phyloP scores from a whole-genome alignment of 139 green algal genomes.

The Ettlia oleoabundans region DNA sequence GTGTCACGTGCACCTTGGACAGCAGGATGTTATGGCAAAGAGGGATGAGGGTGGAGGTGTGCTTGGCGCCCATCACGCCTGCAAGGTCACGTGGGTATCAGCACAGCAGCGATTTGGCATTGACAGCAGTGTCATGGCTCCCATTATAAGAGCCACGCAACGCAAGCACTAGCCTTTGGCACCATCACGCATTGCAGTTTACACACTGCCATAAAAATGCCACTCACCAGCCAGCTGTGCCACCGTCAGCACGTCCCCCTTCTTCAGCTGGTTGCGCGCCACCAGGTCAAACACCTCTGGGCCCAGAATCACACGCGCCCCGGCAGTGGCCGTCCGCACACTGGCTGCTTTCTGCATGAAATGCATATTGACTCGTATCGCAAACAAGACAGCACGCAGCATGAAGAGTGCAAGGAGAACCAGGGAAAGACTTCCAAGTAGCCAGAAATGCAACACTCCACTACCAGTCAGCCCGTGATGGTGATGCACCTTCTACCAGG shows the following conservation, averaged over 20 bases:
- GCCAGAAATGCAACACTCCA: too few species aligned
- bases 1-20: slow-evolving; percentile 69
- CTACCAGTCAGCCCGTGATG: too few species aligned
- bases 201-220: neutral
- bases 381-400: too few species aligned
- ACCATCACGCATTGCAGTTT: neutral
- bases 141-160: too few species aligned
- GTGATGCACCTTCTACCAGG: too few species aligned
- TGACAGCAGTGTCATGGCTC: too few species aligned
- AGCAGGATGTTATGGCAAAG: slow-evolving; percentile 89
- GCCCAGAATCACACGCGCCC: slow-evolving; percentile 74
- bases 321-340: slow-evolving; percentile 67
- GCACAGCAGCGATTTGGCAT: too few species aligned
- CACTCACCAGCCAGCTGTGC: slow-evolving; percentile 77
- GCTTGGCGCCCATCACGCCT: slow-evolving; percentile 94
- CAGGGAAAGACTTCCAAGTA: neutral
- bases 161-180: neutral
- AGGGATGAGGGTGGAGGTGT: slow-evolving; percentile 85
- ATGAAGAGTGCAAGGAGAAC: neutral
- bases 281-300: slow-evolving; percentile 70
- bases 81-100: neutral
- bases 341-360: slow-evolving; percentile 69
- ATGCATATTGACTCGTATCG: too few species aligned
- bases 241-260: slow-evolving; percentile 90
- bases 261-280: slow-evolving; percentile 71